A percentile compares a stretch with the other conserved stretches of the same genome.
Conservation (phyloP, 495 filamentous ascomycete species). For the Penicillium verhagenii region DNA sequence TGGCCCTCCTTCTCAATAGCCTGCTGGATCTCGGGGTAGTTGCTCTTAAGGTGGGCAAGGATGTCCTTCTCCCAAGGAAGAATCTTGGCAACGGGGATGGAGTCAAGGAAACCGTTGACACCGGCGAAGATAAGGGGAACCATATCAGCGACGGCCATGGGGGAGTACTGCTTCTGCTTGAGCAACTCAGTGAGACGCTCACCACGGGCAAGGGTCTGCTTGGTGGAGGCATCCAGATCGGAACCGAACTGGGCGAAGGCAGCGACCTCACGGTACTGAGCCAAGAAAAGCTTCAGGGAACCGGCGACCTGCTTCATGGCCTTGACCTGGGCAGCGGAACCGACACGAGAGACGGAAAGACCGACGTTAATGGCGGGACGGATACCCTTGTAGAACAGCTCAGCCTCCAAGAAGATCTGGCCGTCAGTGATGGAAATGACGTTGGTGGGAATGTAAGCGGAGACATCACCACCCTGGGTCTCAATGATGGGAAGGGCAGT, state of each 20-base stretch:
- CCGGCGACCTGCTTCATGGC: conserved; percentile 99
- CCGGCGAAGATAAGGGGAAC: conserved; percentile 98
- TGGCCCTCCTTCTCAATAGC: conserved; percentile 96
- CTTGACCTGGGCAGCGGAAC: conserved; percentile 99
- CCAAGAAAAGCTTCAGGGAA: conserved; percentile 99
- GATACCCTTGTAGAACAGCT: conserved; percentile 99
- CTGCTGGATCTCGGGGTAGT: conserved; percentile 77
- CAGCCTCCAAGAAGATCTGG: conserved; percentile 99
- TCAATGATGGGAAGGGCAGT: conserved; percentile 98
- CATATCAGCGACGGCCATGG: conserved; percentile 99
- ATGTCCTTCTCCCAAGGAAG: conserved; percentile 91
- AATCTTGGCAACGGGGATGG: conserved; percentile 81
- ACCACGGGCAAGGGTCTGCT: conserved; percentile 98
- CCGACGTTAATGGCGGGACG: conserved; percentile 99
- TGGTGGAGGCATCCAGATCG: conserved; percentile 97
- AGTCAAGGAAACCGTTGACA: conserved; percentile 95
- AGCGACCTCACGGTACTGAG: conserved; percentile 99
- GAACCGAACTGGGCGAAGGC: conserved; percentile 99
- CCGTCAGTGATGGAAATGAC: conserved; percentile 99
- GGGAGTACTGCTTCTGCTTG: conserved; percentile 99
- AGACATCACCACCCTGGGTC: conserved; percentile 99
- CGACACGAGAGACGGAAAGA: conserved; percentile 99
- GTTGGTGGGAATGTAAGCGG: conserved; percentile 99
- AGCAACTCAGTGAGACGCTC: conserved; percentile 98
- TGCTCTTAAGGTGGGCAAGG: conserved; percentile 84